Evolutionary conservation across 305 asterid species (phyloP), one percentile per base, ranked within the genome.

Genomic region (Ilex paraguariensis): DNA sequence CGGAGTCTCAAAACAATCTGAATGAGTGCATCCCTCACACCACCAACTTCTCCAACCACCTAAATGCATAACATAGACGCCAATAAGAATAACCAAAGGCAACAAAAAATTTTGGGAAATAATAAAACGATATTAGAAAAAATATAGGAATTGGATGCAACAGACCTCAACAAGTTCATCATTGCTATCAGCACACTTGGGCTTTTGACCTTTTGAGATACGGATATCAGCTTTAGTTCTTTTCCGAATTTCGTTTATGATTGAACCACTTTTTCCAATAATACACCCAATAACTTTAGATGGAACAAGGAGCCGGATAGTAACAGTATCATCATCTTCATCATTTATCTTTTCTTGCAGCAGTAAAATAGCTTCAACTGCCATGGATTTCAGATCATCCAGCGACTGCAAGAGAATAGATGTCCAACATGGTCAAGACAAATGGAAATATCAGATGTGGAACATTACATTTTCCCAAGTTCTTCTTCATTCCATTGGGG

Each of bases 121-220:
- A 4, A 30, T 15, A 54, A 64, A 56, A 51, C 28, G 28, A 21
- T 1, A 21, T 21, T 56, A 45, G 70, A 63, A 75, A 39, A 58
- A 51, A 53, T 39, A 39, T 39, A 36, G 11, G 39, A 55, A 65
- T 61, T 14, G 46, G 57, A 58, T 58, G 28, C 56, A 56, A 50
- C 62, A 61, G 32, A 90, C 98, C 96, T 92, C 98, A 73, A 92
- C 87, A 59, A 90, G 90, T 77, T 92, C 98, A 69, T 87, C 98
- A 65, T 57, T 73, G 61, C 77, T 82, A 75, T 76, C 82, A 17
- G 91, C 95, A 70, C 76, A 87, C 64, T 69, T 85, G 44, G 98
- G 97, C 81, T 75, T 92, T 45, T 84, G 84, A 56, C 90, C 81
- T 83, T 92, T 90, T 54, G 98, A 92, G 79, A 92, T 92, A 10